Percentiles rank a stretch among this genome's conserved stretches.
Conservation (phyloP, 2,329 filamentous ascomycete species). For the Alternaria dauci region DNA sequence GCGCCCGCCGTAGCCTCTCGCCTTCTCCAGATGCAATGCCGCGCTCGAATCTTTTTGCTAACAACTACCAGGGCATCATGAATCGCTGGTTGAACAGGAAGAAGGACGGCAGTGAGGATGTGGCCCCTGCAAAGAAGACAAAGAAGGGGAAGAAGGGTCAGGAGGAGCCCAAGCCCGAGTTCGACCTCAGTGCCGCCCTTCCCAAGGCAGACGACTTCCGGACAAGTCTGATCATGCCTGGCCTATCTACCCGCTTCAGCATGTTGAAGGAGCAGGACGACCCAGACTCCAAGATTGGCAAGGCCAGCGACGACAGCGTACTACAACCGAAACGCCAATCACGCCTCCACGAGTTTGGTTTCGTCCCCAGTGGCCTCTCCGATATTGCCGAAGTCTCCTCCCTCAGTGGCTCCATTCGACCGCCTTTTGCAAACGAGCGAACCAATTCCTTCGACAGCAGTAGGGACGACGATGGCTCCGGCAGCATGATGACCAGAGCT, state of each 20-base stretch:
- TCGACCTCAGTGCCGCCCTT: conserved; percentile 77
- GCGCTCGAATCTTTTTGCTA: conserved; percentile 17
- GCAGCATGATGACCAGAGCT: conserved; percentile 83
- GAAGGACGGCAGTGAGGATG: conserved; percentile 58
- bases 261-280: conserved; percentile 97
- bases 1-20: conserved; percentile 3
- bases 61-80: conserved; percentile 60
- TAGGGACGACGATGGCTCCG: conserved; percentile 72
- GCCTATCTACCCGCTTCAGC: conserved; percentile 92
- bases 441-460: conserved; percentile 71
- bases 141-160: conserved; percentile 63
- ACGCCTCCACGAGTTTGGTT: conserved; percentile 75
- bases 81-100: conserved; percentile 80
- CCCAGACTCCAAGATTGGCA: conserved; percentile 85
- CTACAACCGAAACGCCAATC: conserved; percentile 83
- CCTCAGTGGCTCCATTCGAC: conserved; percentile 62
- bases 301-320: conserved; percentile 95
- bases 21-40: conserved; percentile 11
- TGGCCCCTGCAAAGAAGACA: conserved; percentile 39
- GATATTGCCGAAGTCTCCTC: conserved; percentile 95
- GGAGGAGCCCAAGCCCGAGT: conserved; percentile 65
- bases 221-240: conserved; percentile 95
- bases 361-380: conserved; percentile 66
- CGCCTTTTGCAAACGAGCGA: conserved; percentile 67
- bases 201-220: conserved; percentile 89